Evolutionary conservation across 1,139 yeast genomes (phyloP).

Genomic region (Debaryomyces sp.): DNA sequence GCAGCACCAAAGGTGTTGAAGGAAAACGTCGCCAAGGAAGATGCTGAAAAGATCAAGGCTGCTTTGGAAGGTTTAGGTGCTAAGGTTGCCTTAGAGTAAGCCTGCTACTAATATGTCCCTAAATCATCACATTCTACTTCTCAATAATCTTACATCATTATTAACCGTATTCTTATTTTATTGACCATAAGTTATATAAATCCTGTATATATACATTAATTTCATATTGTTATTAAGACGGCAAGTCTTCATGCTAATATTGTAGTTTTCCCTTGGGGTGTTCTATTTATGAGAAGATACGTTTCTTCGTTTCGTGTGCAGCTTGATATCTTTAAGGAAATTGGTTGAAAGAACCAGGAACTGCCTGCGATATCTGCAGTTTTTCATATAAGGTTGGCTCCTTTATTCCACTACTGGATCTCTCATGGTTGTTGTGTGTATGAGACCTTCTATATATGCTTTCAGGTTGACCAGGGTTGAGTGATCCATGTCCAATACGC

Average conservation of each 20-base stretch:
- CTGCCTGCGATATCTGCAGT: not conserved
- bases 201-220: slow-evolving; percentile 21
- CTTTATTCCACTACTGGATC: not conserved
- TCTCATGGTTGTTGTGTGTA: not conserved
- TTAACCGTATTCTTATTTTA: slow-evolving; percentile 3
- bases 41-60: slow-evolving; percentile 88
- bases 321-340: not conserved
- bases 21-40: slow-evolving; percentile 86
- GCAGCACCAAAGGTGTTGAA: slow-evolving; percentile 92
- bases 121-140: slow-evolving; percentile 6
- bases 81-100: slow-evolving; percentile 82
- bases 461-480: not conserved
- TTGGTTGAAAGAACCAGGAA: not conserved
- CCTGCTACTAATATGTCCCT: slow-evolving; percentile 3
- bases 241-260: not conserved
- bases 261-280: not conserved
- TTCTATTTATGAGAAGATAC: not conserved
- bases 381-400: not conserved
- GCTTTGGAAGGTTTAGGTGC: slow-evolving; percentile 96
- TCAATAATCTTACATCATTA: slow-evolving; percentile 4
- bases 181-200: slow-evolving; percentile 9
- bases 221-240: slow-evolving; percentile 8
- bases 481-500: not conserved
- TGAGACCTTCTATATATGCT: not conserved
- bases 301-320: not conserved